Conservation (phyloP, 257 asterid genomes). For the Thymus quinquecostatus region DNA sequence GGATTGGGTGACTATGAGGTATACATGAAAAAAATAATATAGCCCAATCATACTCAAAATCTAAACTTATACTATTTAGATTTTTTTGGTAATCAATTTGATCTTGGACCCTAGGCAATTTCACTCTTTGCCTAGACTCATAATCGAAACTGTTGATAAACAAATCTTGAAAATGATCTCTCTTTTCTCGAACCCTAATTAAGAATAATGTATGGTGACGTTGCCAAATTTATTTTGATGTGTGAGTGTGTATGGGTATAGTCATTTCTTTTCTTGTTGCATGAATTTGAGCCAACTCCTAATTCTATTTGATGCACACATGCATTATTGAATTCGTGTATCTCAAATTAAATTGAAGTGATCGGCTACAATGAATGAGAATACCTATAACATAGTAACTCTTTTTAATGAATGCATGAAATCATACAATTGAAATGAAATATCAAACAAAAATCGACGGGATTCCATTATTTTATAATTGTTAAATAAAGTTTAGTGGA, state of each 20-base stretch:
- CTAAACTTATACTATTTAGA: too few relatives aligned
- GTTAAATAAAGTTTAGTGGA: too few relatives aligned
- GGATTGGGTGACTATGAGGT: neutral
- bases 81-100: too few relatives aligned
- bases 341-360: neutral
- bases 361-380: neutral
- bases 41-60: neutral
- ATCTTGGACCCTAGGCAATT: too few relatives aligned
- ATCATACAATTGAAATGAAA: too few relatives aligned
- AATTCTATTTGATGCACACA: neutral
- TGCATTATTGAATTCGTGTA: slow-evolving; percentile 1
- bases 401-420: too few relatives aligned
- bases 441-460: too few relatives aligned
- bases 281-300: slow-evolving; percentile 23
- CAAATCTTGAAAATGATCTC: too few relatives aligned
- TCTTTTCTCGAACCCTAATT: neutral
- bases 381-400: too few relatives aligned
- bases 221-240: slow-evolving; percentile 9
- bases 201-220: neutral
- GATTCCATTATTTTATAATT: too few relatives aligned
- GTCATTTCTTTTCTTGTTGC: slow-evolving; percentile 14
- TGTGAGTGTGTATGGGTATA: neutral
- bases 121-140: too few relatives aligned
- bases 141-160: too few relatives aligned
- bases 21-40: neutral